These are phyloP conservation scores for Microglena sp. DNA, from an alignment of 139 green algal genomes.

Conservation along the genomic window DNA sequence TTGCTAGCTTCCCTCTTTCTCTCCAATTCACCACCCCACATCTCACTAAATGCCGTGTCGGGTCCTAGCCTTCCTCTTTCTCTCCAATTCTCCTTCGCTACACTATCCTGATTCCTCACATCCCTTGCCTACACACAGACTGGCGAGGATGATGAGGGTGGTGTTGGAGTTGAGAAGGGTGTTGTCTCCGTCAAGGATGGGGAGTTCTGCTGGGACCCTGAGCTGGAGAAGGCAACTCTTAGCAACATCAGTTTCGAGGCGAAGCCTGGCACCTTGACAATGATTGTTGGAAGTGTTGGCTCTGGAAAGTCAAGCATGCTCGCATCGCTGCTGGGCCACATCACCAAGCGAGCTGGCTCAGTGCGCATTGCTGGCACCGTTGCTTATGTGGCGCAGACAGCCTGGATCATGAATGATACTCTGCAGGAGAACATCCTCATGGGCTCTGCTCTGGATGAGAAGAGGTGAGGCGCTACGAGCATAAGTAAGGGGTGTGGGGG, in stretches of 20 bases:
- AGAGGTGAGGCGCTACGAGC: constrained; percentile 1
- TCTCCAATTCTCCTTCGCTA: too few species aligned
- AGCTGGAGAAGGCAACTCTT: constrained; percentile 24
- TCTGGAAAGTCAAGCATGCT: constrained; percentile 72
- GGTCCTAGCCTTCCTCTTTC: too few species aligned
- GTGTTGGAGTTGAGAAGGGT: too few species aligned
- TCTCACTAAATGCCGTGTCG: too few species aligned
- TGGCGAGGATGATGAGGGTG: too few species aligned
- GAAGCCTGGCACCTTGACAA: constrained; percentile 40
- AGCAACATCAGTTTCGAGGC: constrained; percentile 48
- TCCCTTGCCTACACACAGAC: too few species aligned
- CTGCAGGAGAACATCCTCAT: constrained; percentile 73
- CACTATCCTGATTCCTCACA: too few species aligned
- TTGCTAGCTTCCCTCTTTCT: not conserved
- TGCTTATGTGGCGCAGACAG: constrained; percentile 72
- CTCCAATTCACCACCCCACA: too few species aligned
- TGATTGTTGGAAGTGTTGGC: constrained; percentile 37
- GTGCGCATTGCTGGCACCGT: constrained; percentile 45
- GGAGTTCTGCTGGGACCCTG: constrained; percentile 35
- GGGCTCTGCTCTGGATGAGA: constrained; percentile 31
- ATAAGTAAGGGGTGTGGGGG: too few species aligned
- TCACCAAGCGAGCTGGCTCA: constrained; percentile 23
- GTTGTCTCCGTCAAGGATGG: constrained; percentile 13
- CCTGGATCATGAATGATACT: constrained; percentile 88
- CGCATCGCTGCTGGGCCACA: constrained; percentile 63